Base-by-base conservation (phyloP, 2,329 filamentous ascomycete species). In the Colletotrichum theobromicola region DNA sequence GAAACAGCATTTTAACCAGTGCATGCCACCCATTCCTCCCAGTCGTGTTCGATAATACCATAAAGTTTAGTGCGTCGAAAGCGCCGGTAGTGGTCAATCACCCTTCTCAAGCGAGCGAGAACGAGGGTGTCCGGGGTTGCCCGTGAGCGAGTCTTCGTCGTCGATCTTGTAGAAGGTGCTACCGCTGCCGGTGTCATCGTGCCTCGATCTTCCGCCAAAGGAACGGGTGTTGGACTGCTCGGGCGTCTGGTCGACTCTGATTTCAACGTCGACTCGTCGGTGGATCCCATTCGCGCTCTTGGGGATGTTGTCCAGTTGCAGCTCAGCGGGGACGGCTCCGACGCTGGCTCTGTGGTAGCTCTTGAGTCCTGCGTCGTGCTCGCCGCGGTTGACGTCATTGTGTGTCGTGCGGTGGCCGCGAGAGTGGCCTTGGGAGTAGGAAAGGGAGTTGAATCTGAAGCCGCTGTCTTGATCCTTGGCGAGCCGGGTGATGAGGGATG, bases 401-500 rank as follows among this genome's bases (percentile, higher is more conserved):
- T 24, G 70, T 34, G 53, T 35, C 16, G 53, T 35, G 21, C 24
- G 70, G 16, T 63, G 69, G 21, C 58, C 26, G 6, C 46, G 35
- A 18, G 62, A 72, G 5, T 57, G 55, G 2, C 35, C 67, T 5
- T 75, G 26, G 1, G 72, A 69, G 34, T 72, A 75, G 18, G 67
- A 76, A 15, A 72, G 72, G 4, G 75, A 76, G 64, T 69, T 63
- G 42, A 76, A 68, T 16, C 37, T 21, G 10, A 69, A 67, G 5
- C 72, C 37, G 18, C 64, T 72, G n/a, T 76, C 75, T 7, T 62
- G 63, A 24, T 64, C 72, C 46, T 72, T 71, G 10, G 75, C 64
- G 10, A 76, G 75, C 66, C 84, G 84, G 46, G 80, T 85, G 75
- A 90, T 89, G 28, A 90, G 84, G 42, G 86, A 85, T 64, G 88